A percentile compares a stretch with the other conserved stretches of the same genome.
These are phyloP conservation scores for Rauvolfia tetraphylla DNA, from an alignment of 257 asterid species.

Conservation along the genomic window DNA sequence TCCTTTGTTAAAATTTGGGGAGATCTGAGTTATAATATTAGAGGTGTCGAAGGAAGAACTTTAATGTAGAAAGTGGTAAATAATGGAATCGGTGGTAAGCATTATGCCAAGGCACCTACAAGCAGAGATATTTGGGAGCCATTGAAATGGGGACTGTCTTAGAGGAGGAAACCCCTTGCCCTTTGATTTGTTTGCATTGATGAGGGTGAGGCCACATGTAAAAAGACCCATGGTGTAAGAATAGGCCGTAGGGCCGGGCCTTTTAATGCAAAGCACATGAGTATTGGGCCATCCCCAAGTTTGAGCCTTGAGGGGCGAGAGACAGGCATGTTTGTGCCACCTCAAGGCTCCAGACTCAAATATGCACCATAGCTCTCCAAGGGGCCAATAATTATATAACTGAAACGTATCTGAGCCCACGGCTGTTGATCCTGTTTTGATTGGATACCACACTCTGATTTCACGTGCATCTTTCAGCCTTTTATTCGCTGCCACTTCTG, in stretches of 20 bases:
- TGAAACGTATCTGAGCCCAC: not conserved
- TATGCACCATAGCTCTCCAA: constrained; percentile 10
- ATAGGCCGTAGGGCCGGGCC: constrained; percentile 4
- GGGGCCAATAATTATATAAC: constrained; percentile 9
- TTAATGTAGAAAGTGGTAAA: too few species aligned
- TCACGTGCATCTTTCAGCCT: constrained; percentile 40
- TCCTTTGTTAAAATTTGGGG: too few species aligned
- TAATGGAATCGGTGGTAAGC: too few species aligned
- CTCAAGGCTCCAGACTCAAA: constrained; percentile 16
- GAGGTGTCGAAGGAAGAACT: too few species aligned
- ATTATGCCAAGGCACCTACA: constrained; percentile 4
- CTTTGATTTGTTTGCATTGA: not conserved
- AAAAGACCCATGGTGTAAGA: not conserved
- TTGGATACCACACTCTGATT: constrained; percentile 27
- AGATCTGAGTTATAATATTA: too few species aligned
- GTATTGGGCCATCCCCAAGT: constrained; percentile 31
- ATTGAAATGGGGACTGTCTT: constrained; percentile 24
- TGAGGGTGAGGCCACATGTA: not conserved
- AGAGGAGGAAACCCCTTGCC: constrained; percentile 33
- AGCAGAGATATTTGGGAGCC: constrained; percentile 22
- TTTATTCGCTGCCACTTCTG: constrained; percentile 33
- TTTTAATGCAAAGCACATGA: constrained; percentile 40
- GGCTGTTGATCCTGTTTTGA: constrained; percentile 34
- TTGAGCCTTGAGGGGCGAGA: constrained; percentile 8
- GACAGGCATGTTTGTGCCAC: constrained; percentile 52